Conservation (phyloP, 1,284 basidiomycete genomes). For the Porodaedalea pini region DNA sequence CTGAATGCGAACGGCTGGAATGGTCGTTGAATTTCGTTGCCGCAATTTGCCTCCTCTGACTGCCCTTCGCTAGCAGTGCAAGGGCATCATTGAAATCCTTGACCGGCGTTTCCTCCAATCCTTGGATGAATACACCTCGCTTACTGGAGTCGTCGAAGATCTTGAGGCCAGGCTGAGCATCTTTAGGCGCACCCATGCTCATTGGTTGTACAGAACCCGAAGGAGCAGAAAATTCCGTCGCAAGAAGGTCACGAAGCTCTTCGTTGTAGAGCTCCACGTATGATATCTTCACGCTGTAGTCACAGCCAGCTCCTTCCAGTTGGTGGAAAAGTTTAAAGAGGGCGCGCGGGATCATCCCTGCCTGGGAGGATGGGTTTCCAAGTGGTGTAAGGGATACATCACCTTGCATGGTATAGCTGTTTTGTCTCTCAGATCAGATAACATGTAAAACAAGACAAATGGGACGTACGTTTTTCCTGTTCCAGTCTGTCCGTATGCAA, state of each 20-base stretch:
- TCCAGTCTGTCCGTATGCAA: conserved; percentile 98
- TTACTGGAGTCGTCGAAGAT: conserved; percentile 92
- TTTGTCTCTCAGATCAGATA: conserved; percentile 8
- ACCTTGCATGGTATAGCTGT: conserved; percentile 93
- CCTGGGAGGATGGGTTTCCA: conserved; percentile 84
- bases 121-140: conserved; percentile 89
- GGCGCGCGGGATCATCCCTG: conserved; percentile 97
- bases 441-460: conserved; percentile 1
- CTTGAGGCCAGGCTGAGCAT: conserved; percentile 62
- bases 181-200: conserved; percentile 52
- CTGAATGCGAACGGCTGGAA: conserved; percentile 95
- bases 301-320: conserved; percentile 72
- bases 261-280: conserved; percentile 99
- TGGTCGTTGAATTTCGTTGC: conserved; percentile 98
- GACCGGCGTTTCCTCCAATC: conserved; percentile 88
- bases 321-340: conserved; percentile 91
- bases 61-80: conserved; percentile 83
- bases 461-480: conserved; percentile 92
- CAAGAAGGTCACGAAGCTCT: conserved; percentile 92
- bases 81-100: conserved; percentile 85
- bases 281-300: conserved; percentile 93
- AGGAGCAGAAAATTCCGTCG: conserved; percentile 66
- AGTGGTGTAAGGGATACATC: conserved; percentile 79
- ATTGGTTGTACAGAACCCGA: conserved; percentile 63
- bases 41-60: conserved; percentile 88